A percentile compares a stretch with the other conserved stretches of the same genome.
Evolutionary conservation across 2,329 filamentous ascomycete genomes (phyloP).

Genomic region (Exophiala sideris): DNA sequence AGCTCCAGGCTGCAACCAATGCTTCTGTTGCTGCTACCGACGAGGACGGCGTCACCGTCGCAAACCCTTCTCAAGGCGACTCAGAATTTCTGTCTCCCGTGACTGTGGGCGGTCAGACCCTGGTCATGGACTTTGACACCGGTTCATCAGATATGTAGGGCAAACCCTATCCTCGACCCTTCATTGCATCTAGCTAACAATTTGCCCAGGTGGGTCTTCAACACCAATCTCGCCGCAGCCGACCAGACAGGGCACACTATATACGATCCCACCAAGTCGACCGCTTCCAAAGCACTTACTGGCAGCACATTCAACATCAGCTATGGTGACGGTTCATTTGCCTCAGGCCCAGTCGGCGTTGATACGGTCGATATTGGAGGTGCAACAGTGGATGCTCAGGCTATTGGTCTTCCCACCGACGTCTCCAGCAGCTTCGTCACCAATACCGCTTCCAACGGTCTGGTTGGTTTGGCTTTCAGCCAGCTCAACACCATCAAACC

Average conservation of each 20-base stretch:
- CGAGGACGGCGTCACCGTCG: constrained; percentile 57
- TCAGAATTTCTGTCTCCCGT: constrained; percentile 68
- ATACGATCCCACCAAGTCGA: constrained; percentile 54
- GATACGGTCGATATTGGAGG: constrained; percentile 67
- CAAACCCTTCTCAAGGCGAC: constrained; percentile 63
- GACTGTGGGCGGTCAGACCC: constrained; percentile 63
- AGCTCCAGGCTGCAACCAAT: constrained; percentile 30
- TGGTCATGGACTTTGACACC: constrained; percentile 72
- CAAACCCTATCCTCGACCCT: not conserved
- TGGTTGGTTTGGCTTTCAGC: constrained; percentile 66
- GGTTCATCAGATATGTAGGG: constrained; percentile 67
- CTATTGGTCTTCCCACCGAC: constrained; percentile 63
- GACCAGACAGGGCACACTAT: constrained; percentile 52
- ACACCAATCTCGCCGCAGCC: constrained; percentile 51
- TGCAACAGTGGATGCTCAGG: constrained; percentile 58
- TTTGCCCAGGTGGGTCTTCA: constrained; percentile 63
- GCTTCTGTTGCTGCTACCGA: constrained; percentile 24
- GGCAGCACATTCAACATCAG: constrained; percentile 59
- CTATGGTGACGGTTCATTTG: constrained; percentile 67
- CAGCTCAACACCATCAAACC: constrained; percentile 64
- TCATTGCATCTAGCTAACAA: constrained; percentile 2
- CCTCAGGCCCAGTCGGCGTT: constrained; percentile 61
- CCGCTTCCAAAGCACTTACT: constrained; percentile 47
- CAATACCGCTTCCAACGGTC: constrained; percentile 63
- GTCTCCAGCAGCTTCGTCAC: constrained; percentile 58